These are phyloP conservation scores for Oxytropis ochrocephala DNA, from an alignment of 306 rosid species.

Conservation along the genomic window DNA sequence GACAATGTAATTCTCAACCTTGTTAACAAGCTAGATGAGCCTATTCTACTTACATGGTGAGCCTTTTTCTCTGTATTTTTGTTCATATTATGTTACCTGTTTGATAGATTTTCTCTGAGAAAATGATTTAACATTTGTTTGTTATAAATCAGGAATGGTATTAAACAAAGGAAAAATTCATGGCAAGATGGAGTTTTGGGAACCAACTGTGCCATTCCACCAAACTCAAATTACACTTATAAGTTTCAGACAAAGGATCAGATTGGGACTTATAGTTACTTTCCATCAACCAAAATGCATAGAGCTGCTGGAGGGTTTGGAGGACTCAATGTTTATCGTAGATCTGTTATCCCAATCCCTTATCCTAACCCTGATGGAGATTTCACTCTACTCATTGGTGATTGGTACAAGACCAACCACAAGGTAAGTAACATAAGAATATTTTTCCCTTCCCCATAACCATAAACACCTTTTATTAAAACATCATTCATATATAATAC, in stretches of 20 bases:
- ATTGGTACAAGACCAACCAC: conserved; percentile 82
- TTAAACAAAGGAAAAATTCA: conserved; percentile 94
- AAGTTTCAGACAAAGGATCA: conserved; percentile 88
- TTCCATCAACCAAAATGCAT: conserved; percentile 81
- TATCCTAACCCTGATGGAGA: conserved; percentile 74
- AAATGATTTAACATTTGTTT: conserved; percentile 3
- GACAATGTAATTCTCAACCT: conserved; percentile 86
- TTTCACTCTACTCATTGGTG: conserved; percentile 82
- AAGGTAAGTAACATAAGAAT: conserved; percentile 40
- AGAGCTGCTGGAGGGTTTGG: conserved; percentile 93
- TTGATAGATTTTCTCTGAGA: not conserved
- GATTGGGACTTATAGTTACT: conserved; percentile 76
- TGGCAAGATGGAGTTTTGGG: conserved; percentile 99
- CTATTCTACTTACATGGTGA: conserved; percentile 81
- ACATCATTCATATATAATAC: not conserved
- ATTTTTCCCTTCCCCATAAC: not conserved
- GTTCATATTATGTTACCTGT: not conserved
- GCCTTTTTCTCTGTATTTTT: not conserved
- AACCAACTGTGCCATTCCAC: conserved; percentile 87
- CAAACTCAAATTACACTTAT: conserved; percentile 87
- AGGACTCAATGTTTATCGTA: conserved; percentile 61
- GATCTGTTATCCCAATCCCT: conserved; percentile 84
- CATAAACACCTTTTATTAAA: not conserved
- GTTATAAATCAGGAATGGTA: conserved; percentile 63
- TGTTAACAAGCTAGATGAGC: conserved; percentile 82